Percentiles rank a stretch among this genome's conserved stretches.
These are phyloP conservation scores for Letharia lupina DNA, from an alignment of 495 filamentous ascomycete genomes.

Conservation along the genomic window DNA sequence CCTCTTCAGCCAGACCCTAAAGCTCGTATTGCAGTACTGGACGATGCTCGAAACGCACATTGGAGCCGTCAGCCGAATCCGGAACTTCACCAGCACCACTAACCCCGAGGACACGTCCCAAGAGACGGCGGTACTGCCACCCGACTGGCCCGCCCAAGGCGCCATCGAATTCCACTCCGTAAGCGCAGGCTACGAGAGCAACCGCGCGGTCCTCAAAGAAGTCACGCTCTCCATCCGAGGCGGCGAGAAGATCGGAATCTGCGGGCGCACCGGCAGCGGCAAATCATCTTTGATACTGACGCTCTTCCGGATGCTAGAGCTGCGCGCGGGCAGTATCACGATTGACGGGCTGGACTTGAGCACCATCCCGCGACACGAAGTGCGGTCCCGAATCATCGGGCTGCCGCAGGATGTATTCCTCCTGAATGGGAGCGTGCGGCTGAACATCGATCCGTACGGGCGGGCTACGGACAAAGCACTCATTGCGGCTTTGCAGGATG, in stretches of 20 bases:
- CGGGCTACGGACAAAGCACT: constrained; percentile 34
- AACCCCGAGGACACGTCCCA: constrained; percentile 39
- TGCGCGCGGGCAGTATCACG: constrained; percentile 34
- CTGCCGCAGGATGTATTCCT: constrained; percentile 54
- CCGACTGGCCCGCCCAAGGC: constrained; percentile 44
- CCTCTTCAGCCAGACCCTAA: constrained; percentile 45
- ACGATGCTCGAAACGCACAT: constrained; percentile 50
- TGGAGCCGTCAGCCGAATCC: constrained; percentile 51
- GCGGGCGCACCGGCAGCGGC: constrained; percentile 32
- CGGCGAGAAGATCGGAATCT: constrained; percentile 52
- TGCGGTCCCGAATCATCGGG: constrained; percentile 42
- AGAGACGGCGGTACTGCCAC: constrained; percentile 35
- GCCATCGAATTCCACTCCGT: constrained; percentile 42
- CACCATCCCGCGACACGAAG: constrained; percentile 38
- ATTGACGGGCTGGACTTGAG: constrained; percentile 44
- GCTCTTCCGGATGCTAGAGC: constrained; percentile 47
- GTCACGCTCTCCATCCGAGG: constrained; percentile 43
- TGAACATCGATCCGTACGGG: constrained; percentile 40
- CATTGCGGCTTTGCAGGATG: constrained; percentile 38
- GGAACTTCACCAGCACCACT: constrained; percentile 43
- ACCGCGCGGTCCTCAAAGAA: constrained; percentile 37
- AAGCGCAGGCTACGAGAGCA: constrained; percentile 35
- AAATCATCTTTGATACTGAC: constrained; percentile 43
- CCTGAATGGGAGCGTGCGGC: constrained; percentile 36
- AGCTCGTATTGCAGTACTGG: constrained; percentile 47